Evolutionary conservation across 805 yeast genomes (phyloP), one percentile per base, ranked within the genome.

Genomic region (Starmerella vaccinii): DNA sequence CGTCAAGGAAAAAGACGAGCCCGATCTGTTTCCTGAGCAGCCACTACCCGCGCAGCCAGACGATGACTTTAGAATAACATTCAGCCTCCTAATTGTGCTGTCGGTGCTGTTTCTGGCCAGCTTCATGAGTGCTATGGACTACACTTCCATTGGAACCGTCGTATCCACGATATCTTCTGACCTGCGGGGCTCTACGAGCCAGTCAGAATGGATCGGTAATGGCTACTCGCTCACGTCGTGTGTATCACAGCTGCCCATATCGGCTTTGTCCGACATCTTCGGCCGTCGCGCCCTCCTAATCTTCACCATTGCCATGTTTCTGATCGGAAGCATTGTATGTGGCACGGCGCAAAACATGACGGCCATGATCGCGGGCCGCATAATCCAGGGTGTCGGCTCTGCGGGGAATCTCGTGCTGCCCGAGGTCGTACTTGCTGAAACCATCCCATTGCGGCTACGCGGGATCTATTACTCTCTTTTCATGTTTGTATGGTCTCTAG

Each of bases 381-480:
- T 77, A 7, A 66, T 83, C 19, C 78, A 79, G 48, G 92, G 92
- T 47, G 61, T 78, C 30, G 90, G 89, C 15, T 87, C 81, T 9
- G 82, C 84, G 33, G 84, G 84, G 23, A 72, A 81, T 44, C 80
- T 76, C 57, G 69, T 80, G 1, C 66, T 80, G 63, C 75, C 73
- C 4, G 71, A 75, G 53, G 76, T 81, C 27, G 75, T 82, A 24
- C 67, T 75, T 10, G 72, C 83, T 2, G 85, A 81, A 57, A 63
- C 74, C 4, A 75, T 76, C 3, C 77, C 81, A 0, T 59, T 71
- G 12, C 55, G 61, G 12, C 55, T 58, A 46, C 59, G 70, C 9
- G 68, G 67, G 16, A 43, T 61, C 16, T 63, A 54, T 38, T 59
- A 59, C 44, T 60, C 64, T 10, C 24, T 62, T 13, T 40, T 65